Evolutionary conservation across 257 asterid species (phyloP).

Genomic region (Salvia miltiorrhiza): DNA sequence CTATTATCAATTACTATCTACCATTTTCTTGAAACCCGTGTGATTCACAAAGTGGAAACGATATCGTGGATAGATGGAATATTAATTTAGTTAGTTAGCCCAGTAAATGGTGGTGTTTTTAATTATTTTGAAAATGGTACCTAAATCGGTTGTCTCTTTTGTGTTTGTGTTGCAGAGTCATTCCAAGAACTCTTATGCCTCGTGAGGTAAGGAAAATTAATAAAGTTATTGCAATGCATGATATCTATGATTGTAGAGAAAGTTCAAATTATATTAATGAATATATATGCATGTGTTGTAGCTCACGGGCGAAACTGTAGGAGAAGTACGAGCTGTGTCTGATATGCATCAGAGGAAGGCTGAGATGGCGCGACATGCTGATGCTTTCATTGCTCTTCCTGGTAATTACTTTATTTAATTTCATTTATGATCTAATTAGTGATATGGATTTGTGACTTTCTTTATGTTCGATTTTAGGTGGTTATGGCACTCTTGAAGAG

Average conservation of each 20-base stretch:
- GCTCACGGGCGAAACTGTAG: constrained; percentile 77
- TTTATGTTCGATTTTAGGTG: constrained; percentile 44
- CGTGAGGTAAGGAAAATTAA: constrained; percentile 65
- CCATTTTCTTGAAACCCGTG: too few species aligned
- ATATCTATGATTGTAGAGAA: too few species aligned
- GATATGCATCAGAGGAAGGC: constrained; percentile 96
- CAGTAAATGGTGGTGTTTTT: too few species aligned
- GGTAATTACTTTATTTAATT: constrained; percentile 50
- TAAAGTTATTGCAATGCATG: too few species aligned
- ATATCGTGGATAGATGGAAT: too few species aligned
- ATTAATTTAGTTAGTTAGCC: background rate
- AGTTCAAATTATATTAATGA: too few species aligned
- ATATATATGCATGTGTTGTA: too few species aligned
- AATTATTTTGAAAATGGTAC: too few species aligned
- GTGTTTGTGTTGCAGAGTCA: constrained; percentile 54
- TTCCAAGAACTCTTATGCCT: constrained; percentile 93
- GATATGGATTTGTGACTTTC: too few species aligned
- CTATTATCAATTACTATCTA: too few species aligned
- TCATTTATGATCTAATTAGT: too few species aligned
- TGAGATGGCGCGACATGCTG: constrained; percentile 95
- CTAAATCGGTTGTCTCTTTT: background rate
- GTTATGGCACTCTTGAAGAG: constrained; percentile 97
- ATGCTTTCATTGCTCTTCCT: constrained; percentile 96
- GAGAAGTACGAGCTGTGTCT: constrained; percentile 84
- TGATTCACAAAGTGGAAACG: too few species aligned